Conservation (phyloP, 2,329 filamentous ascomycete species). For the Ophiostoma fasciatum region DNA sequence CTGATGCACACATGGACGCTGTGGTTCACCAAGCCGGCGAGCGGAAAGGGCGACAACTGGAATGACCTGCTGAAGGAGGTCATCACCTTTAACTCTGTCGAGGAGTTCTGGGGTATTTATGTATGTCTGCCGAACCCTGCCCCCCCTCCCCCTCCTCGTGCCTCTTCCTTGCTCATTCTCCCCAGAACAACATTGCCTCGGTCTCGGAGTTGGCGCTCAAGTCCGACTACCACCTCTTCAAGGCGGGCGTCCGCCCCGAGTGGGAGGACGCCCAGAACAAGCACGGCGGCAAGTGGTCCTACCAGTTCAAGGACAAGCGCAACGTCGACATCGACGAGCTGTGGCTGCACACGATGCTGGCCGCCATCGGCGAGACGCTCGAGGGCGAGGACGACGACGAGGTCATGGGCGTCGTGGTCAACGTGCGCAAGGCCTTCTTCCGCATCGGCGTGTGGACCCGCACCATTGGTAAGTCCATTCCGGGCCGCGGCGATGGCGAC, state of each 20-base stretch:
- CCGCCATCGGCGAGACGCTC: slow-evolving; percentile 92
- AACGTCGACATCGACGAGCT: slow-evolving; percentile 82
- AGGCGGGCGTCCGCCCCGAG: slow-evolving; percentile 88
- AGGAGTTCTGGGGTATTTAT: slow-evolving; percentile 99
- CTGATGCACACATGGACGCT: slow-evolving; percentile 96
- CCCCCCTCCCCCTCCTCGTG: neutral
- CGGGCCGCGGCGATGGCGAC: slow-evolving; percentile 58
- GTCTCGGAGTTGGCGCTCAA: slow-evolving; percentile 93
- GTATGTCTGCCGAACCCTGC: slow-evolving; percentile 39
- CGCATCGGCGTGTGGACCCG: slow-evolving; percentile 96
- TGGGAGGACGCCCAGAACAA: slow-evolving; percentile 99
- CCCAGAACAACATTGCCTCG: slow-evolving; percentile 95
- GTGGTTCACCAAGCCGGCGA: slow-evolving; percentile 98
- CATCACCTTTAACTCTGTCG: slow-evolving; percentile 95
- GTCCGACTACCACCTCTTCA: slow-evolving; percentile 99
- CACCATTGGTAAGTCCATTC: slow-evolving; percentile 74
- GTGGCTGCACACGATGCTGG: slow-evolving; percentile 94
- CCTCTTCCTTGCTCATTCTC: slow-evolving; percentile 4
- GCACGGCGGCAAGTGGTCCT: slow-evolving; percentile 98
- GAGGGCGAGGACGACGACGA: slow-evolving; percentile 91
- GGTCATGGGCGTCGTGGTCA: slow-evolving; percentile 98
- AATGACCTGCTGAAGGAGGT: slow-evolving; percentile 96
- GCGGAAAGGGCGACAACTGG: slow-evolving; percentile 97
- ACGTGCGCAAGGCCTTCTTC: slow-evolving; percentile 96
- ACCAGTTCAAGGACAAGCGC: slow-evolving; percentile 94